Percentiles rank a stretch among this genome's conserved stretches.
Conservation (phyloP, 73 alveolate genomes). For the Stentor roeselii region DNA sequence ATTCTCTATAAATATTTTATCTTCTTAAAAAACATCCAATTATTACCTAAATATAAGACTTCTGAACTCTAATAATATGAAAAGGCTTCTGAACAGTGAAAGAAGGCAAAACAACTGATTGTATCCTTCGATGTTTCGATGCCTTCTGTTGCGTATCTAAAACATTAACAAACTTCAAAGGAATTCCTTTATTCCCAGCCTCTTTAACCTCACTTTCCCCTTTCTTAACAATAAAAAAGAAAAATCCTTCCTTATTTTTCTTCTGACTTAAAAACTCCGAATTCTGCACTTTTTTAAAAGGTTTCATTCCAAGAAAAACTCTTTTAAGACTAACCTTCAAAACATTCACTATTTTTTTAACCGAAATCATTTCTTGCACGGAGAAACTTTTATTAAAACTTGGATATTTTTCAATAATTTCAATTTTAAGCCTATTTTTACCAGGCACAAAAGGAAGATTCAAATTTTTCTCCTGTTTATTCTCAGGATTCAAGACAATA, state of each 20-base stretch:
- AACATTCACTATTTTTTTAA: not conserved
- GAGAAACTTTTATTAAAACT: not conserved
- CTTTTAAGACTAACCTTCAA: not conserved
- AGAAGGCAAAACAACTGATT: constrained; percentile 1
- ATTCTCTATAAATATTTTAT: too few species aligned
- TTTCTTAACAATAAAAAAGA: not conserved
- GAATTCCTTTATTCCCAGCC: not conserved
- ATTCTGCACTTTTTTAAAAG: not conserved
- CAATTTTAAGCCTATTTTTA: not conserved
- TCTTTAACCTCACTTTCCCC: not conserved
- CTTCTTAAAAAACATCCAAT: too few species aligned
- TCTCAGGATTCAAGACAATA: not conserved
- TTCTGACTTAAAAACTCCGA: not conserved
- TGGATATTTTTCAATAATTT: too few species aligned
- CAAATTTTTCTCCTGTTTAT: not conserved
- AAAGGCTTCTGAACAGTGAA: not conserved
- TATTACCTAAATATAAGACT: not conserved
- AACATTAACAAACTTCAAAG: not conserved
- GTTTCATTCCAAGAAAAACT: not conserved
- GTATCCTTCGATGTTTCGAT: not conserved
- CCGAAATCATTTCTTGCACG: not conserved
- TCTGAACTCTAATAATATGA: constrained; percentile 9
- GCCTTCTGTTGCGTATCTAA: not conserved
- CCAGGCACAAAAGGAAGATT: not conserved
- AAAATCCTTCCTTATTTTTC: not conserved